Conservation (phyloP, 2,329 filamentous ascomycete genomes). For the Colletotrichum sublineola region DNA sequence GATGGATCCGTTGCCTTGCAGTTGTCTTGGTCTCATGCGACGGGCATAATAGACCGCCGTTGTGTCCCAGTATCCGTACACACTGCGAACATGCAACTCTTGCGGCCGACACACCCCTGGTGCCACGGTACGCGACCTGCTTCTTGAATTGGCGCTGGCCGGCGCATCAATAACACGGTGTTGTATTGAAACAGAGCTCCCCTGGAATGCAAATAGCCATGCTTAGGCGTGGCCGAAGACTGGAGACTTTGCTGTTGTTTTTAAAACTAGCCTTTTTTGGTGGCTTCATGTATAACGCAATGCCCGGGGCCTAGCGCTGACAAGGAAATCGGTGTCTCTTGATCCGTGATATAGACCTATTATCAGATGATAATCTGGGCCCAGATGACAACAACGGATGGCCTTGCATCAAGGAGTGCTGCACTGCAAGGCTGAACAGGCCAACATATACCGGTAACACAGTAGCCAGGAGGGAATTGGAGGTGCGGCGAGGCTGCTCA, state of each 20-base stretch:
- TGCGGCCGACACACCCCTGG: neutral
- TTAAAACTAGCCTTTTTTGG: neutral
- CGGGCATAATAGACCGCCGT: conserved; percentile 13
- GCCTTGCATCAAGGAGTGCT: neutral
- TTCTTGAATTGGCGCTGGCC: conserved; percentile 3
- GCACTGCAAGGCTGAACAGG: conserved; percentile 28
- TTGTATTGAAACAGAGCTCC: conserved; percentile 37
- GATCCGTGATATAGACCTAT: conserved; percentile 31
- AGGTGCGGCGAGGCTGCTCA: conserved; percentile 30
- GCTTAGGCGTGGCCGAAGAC: conserved; percentile 18
- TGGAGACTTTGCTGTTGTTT: conserved; percentile 11
- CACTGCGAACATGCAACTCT: neutral
- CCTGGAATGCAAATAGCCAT: conserved; percentile 20
- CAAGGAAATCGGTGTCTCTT: conserved; percentile 14
- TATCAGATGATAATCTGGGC: conserved; percentile 21
- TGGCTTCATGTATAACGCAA: conserved; percentile 1
- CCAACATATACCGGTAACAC: neutral
- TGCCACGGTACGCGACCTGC: conserved; percentile 11
- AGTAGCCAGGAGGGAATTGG: conserved; percentile 4
- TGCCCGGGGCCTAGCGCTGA: conserved; percentile 18
- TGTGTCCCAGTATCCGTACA: conserved; percentile 8
- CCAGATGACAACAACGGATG: conserved; percentile 20
- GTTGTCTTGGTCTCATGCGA: conserved; percentile 3
- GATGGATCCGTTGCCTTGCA: conserved; percentile 20
- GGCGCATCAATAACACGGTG: conserved; percentile 19